phyloP scores from a whole-genome alignment of 495 filamentous ascomycete genomes.

The Neurospora tetraspora region DNA sequence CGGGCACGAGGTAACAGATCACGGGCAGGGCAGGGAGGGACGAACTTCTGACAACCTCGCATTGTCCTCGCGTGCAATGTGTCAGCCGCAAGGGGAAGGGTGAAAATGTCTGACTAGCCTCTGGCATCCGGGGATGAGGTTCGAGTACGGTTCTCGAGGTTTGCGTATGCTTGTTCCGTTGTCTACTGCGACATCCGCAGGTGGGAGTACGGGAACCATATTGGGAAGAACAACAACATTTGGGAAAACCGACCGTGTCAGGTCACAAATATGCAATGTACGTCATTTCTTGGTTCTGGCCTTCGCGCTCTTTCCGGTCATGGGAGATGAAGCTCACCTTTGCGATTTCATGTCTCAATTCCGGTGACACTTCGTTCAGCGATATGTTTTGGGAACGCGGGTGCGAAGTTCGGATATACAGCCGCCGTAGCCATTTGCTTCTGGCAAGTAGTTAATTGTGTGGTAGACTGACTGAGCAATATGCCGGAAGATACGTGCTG shows the following conservation, averaged over 20 bases:
- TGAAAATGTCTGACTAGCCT: background rate
- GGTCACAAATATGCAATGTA: background rate
- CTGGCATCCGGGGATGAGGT: background rate
- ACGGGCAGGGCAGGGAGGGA: background rate
- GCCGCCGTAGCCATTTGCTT: background rate
- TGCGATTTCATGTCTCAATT: background rate
- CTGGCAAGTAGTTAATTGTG: background rate
- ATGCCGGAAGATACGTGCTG: background rate
- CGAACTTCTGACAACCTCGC: background rate
- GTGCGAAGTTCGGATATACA: background rate
- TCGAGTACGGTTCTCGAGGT: background rate
- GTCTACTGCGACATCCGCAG: background rate
- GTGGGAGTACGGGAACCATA: background rate
- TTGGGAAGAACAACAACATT: background rate
- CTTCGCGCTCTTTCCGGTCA: background rate
- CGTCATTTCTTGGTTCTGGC: background rate
- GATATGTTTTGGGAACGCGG: background rate
- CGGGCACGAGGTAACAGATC: slow-evolving; percentile 1
- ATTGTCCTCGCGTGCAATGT: background rate
- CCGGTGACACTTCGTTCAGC: background rate
- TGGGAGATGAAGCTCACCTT: background rate
- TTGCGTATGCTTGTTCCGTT: background rate
- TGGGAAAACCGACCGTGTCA: background rate
- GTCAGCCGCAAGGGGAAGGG: background rate
- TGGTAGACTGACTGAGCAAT: background rate